Evolutionary conservation across 352 stramenopile genomes (phyloP).

Genomic region (Pythium phragmitis): DNA sequence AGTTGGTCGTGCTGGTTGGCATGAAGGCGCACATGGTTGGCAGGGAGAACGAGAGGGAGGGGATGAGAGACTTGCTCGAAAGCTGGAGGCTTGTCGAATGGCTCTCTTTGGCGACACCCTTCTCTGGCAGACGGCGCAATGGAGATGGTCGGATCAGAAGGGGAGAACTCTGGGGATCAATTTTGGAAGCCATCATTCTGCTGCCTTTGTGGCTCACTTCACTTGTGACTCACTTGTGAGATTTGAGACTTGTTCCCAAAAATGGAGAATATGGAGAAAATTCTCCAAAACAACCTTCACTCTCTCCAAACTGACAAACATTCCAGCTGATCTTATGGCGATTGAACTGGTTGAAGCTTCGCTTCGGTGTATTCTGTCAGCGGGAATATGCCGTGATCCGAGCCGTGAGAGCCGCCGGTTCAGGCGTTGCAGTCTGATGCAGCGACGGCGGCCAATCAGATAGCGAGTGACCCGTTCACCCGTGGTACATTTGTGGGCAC

Average conservation of each 20-base stretch:
- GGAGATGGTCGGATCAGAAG: background rate
- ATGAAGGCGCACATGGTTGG: slow-evolving; percentile 15
- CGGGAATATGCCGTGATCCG: no score
- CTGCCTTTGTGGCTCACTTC: background rate
- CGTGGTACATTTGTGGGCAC: no score
- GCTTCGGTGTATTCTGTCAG: no score
- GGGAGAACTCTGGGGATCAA: background rate
- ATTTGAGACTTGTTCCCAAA: background rate
- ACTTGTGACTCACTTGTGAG: background rate
- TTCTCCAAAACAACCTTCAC: slow-evolving; percentile 23
- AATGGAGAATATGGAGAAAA: slow-evolving; percentile 14
- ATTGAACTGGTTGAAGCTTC: no score
- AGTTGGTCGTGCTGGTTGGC: slow-evolving; percentile 25
- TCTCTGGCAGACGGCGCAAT: background rate
- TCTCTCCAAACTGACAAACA: slow-evolving; percentile 6
- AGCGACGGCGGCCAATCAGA: no score
- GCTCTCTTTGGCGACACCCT: background rate
- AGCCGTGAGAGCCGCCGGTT: no score
- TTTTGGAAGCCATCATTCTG: background rate
- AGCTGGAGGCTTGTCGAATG: slow-evolving; percentile 10
- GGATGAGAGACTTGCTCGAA: background rate
- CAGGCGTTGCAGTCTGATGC: no score
- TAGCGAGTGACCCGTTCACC: no score
- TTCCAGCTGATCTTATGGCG: background rate
- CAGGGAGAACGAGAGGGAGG: background rate